phyloP scores from a whole-genome alignment of 768 basidiomycete genomes.

The Lactarius quietus region DNA sequence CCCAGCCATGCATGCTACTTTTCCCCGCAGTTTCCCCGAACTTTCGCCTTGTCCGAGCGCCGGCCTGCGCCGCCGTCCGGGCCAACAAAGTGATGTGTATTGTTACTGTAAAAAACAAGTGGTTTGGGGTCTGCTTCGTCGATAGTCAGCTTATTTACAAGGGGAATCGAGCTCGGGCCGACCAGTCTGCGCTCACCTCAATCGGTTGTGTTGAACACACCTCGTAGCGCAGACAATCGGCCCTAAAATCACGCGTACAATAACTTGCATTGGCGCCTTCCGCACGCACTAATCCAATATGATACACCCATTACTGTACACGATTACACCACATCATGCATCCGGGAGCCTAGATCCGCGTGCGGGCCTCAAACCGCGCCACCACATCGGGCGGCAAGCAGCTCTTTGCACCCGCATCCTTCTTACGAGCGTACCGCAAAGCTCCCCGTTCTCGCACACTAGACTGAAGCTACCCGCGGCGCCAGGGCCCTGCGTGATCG shows the following conservation, averaged over 20 bases:
- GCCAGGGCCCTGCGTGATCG: constrained; percentile 13
- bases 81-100: not conserved
- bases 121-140: too few relatives aligned
- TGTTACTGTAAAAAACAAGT: too few relatives aligned
- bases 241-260: too few relatives aligned
- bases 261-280: too few relatives aligned
- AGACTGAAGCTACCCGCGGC: constrained; percentile 13
- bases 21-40: constrained; percentile 13
- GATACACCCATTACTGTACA: not conserved
- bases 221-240: too few relatives aligned
- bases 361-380: constrained; percentile 1
- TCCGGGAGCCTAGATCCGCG: not conserved
- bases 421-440: constrained; percentile 10
- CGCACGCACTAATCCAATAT: too few relatives aligned
- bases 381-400: constrained; percentile 11
- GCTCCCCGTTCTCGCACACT: constrained; percentile 1
- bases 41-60: constrained; percentile 1
- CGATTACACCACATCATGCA: not conserved
- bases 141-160: too few relatives aligned
- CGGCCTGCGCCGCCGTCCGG: not conserved
- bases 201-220: too few relatives aligned
- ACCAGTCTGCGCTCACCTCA: too few relatives aligned
- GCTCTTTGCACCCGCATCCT: not conserved
- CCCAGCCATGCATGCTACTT: not conserved
- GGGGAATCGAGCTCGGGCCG: too few relatives aligned